Percentiles rank a stretch among this genome's conserved stretches.
phyloP scores from a whole-genome alignment of 2,329 filamentous ascomycete genomes.

The Aspergillus fumigatiaffinis region DNA sequence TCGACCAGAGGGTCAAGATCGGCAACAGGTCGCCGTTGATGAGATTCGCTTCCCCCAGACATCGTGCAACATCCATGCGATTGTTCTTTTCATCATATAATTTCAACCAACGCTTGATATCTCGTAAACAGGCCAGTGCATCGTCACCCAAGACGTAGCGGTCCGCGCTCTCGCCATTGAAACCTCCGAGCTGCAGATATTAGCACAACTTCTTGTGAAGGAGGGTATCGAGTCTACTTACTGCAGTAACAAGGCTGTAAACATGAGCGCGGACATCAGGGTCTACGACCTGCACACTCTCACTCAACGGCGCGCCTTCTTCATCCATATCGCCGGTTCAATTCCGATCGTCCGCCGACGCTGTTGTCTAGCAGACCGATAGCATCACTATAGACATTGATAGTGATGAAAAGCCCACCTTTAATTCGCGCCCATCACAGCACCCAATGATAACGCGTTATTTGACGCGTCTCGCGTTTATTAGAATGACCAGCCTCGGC shows the following conservation, averaged over 20 bases:
- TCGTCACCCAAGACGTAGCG: slow-evolving; percentile 89
- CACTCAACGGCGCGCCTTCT: slow-evolving; percentile 36
- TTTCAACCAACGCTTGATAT: slow-evolving; percentile 92
- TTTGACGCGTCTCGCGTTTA: slow-evolving; percentile 28
- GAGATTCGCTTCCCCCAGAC: slow-evolving; percentile 87
- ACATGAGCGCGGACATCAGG: slow-evolving; percentile 91
- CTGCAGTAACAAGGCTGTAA: slow-evolving; percentile 88
- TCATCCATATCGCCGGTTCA: slow-evolving; percentile 36
- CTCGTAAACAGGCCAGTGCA: slow-evolving; percentile 83
- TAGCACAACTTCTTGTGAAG: slow-evolving; percentile 12
- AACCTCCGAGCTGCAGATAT: slow-evolving; percentile 69
- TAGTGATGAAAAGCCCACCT: neutral
- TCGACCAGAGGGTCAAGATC: slow-evolving; percentile 79
- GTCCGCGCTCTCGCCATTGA: slow-evolving; percentile 72
- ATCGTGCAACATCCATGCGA: slow-evolving; percentile 90
- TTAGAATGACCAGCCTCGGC: slow-evolving; percentile 1
- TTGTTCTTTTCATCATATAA: slow-evolving; percentile 92
- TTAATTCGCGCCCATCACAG: neutral
- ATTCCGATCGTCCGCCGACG: slow-evolving; percentile 3
- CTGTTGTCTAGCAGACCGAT: neutral
- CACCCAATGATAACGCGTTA: slow-evolving; percentile 22
- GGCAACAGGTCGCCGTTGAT: slow-evolving; percentile 84
- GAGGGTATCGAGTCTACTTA: slow-evolving; percentile 46
- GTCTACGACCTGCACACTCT: slow-evolving; percentile 64
- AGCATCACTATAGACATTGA: neutral